Conservation (phyloP, 2,329 filamentous ascomycete genomes). For the Byssoonygena ceratinophila region DNA sequence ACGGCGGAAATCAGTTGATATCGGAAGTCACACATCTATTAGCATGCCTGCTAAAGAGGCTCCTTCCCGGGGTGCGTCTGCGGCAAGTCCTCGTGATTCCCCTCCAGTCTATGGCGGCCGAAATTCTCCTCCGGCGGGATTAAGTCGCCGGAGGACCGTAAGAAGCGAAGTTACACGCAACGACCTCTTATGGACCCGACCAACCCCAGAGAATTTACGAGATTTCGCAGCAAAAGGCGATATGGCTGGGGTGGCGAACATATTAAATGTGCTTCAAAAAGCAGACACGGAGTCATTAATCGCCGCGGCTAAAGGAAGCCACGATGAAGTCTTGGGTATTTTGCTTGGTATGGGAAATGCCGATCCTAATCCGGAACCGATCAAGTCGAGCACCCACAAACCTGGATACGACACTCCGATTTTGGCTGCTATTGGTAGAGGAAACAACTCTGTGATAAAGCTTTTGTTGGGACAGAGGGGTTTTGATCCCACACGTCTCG, state of each 20-base stretch:
- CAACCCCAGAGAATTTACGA: conserved; percentile 41
- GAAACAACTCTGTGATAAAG: conserved; percentile 72
- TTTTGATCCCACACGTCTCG: conserved; percentile 70
- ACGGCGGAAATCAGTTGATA: conserved; percentile 37
- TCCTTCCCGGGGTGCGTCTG: conserved; percentile 36
- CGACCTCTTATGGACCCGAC: conserved; percentile 41
- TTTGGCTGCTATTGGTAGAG: conserved; percentile 82
- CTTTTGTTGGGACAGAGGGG: conserved; percentile 63
- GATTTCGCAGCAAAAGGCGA: conserved; percentile 43
- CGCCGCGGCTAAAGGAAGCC: conserved; percentile 81
- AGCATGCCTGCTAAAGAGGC: conserved; percentile 24
- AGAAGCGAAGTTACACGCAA: conserved; percentile 42
- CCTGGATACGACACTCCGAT: conserved; percentile 80
- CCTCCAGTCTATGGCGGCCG: conserved; percentile 29
- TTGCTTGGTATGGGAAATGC: conserved; percentile 57
- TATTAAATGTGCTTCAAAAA: conserved; percentile 42
- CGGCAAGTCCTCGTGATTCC: conserved; percentile 38
- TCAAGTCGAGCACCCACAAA: conserved; percentile 43
- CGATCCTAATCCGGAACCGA: conserved; percentile 58
- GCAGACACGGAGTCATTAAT: conserved; percentile 79
- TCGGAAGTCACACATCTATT: conserved; percentile 23
- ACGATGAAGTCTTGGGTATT: conserved; percentile 75
- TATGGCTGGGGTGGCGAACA: conserved; percentile 40
- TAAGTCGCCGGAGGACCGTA: conserved; percentile 36
- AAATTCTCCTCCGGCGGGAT: conserved; percentile 27